Evolutionary conservation across 2,329 filamentous ascomycete species (phyloP).

Genomic region (Ceratocystis destructans): DNA sequence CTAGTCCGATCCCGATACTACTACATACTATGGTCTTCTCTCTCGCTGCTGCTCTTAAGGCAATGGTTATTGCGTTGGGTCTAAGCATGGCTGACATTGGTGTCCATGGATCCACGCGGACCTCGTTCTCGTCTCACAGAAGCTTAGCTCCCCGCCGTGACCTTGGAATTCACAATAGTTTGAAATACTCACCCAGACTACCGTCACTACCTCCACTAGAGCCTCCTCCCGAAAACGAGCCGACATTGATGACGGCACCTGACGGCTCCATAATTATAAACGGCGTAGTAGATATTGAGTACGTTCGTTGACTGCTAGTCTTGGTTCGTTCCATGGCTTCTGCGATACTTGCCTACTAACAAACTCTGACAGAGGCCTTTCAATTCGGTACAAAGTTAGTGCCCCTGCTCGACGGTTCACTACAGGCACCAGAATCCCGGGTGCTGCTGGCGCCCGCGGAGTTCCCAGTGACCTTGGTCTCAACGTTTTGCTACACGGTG

Average conservation of each 20-base stretch:
- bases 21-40: slow-evolving; percentile 14
- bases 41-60: slow-evolving; percentile 13
- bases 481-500: slow-evolving; percentile 46
- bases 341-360: slow-evolving; percentile 18
- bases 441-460: slow-evolving; percentile 27
- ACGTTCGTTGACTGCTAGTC: slow-evolving; percentile 20
- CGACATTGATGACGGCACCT: slow-evolving; percentile 32
- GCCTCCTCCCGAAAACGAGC: slow-evolving; percentile 11
- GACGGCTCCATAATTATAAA: slow-evolving; percentile 44
- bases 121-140: neutral
- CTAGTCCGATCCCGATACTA: neutral
- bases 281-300: slow-evolving; percentile 41
- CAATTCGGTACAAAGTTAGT: slow-evolving; percentile 42
- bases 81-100: slow-evolving; percentile 9
- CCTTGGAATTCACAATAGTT: neutral
- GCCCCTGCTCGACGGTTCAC: slow-evolving; percentile 42
- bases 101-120: neutral
- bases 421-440: slow-evolving; percentile 34
- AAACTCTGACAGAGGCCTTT: slow-evolving; percentile 30
- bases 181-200: too few relatives aligned
- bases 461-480: slow-evolving; percentile 32
- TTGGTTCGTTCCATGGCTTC: neutral
- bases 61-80: slow-evolving; percentile 17
- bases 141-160: neutral
- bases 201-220: too few relatives aligned